phyloP scores from a whole-genome alignment of 306 rosid genomes.

The Notholithocarpus densiflorus region DNA sequence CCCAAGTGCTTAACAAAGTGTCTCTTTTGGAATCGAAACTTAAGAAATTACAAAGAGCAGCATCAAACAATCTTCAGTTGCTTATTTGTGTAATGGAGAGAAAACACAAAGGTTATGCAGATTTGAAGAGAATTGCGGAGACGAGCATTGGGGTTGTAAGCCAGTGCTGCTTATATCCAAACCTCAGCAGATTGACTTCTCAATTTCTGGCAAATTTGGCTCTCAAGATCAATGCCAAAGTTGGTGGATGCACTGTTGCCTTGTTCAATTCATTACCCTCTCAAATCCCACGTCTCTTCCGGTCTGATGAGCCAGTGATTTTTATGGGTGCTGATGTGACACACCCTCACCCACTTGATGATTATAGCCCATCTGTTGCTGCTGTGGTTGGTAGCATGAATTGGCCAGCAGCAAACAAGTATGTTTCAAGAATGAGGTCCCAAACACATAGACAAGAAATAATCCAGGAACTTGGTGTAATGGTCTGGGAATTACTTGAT shows the following conservation, averaged over 20 bases:
- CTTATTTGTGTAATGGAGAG: slow-evolving; percentile 88
- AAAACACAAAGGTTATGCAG: slow-evolving; percentile 91
- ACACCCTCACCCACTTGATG: slow-evolving; percentile 99
- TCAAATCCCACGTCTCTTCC: slow-evolving; percentile 80
- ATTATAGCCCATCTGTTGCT: slow-evolving; percentile 90
- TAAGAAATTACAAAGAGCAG: slow-evolving; percentile 54
- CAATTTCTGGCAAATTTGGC: slow-evolving; percentile 91
- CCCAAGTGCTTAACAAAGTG: slow-evolving; percentile 78
- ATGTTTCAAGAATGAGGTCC: slow-evolving; percentile 91
- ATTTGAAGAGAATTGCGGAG: slow-evolving; percentile 91
- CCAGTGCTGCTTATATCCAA: slow-evolving; percentile 90
- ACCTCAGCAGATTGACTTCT: slow-evolving; percentile 70
- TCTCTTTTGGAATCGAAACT: slow-evolving; percentile 81
- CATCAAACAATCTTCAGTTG: slow-evolving; percentile 86
- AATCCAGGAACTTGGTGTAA: slow-evolving; percentile 72
- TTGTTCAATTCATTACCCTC: slow-evolving; percentile 81
- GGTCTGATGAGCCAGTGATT: slow-evolving; percentile 61
- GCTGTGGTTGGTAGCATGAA: slow-evolving; percentile 99
- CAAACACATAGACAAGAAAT: slow-evolving; percentile 98
- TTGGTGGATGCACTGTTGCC: slow-evolving; percentile 96
- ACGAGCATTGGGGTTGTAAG: slow-evolving; percentile 81
- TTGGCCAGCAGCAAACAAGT: slow-evolving; percentile 98
- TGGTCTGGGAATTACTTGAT: slow-evolving; percentile 82
- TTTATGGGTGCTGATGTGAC: slow-evolving; percentile 99
- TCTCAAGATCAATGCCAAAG: slow-evolving; percentile 95